These are phyloP conservation scores for Allium cepa DNA, from an alignment of 106 monocot species.

Conservation along the genomic window DNA sequence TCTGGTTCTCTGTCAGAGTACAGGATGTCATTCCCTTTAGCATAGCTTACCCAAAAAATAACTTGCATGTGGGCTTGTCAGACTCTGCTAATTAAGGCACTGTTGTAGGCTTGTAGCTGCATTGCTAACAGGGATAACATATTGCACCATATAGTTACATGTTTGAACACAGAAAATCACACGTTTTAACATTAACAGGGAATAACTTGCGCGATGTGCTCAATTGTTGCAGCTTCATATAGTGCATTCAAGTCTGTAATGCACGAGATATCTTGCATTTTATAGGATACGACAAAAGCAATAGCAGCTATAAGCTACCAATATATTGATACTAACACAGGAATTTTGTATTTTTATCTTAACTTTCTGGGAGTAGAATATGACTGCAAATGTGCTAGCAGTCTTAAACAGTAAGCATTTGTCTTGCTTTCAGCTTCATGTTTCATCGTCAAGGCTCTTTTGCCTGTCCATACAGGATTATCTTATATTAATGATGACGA, in stretches of 20 bases:
- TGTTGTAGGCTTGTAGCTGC: too few species aligned
- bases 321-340: background rate
- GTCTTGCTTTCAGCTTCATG: slow-evolving; percentile 88
- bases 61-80: too few species aligned
- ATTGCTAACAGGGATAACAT: too few species aligned
- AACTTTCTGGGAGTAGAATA: slow-evolving; percentile 82
- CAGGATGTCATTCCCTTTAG: too few species aligned
- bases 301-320: background rate
- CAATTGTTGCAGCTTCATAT: slow-evolving; percentile 80
- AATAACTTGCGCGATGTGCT: slow-evolving; percentile 31
- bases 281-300: slow-evolving; percentile 1
- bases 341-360: background rate
- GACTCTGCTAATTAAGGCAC: too few species aligned
- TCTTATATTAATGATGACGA: background rate
- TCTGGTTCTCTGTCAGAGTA: too few species aligned
- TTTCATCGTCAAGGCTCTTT: slow-evolving; percentile 90
- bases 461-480: slow-evolving; percentile 31
- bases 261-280: slow-evolving; percentile 64
- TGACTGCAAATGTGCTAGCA: slow-evolving; percentile 82
- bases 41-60: too few species aligned
- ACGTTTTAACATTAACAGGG: too few species aligned
- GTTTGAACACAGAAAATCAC: too few species aligned
- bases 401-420: slow-evolving; percentile 92
- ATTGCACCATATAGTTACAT: too few species aligned
- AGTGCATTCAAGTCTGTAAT: slow-evolving; percentile 68